phyloP scores from a whole-genome alignment of 2,329 filamentous ascomycete genomes.

The Venturia effusa region DNA sequence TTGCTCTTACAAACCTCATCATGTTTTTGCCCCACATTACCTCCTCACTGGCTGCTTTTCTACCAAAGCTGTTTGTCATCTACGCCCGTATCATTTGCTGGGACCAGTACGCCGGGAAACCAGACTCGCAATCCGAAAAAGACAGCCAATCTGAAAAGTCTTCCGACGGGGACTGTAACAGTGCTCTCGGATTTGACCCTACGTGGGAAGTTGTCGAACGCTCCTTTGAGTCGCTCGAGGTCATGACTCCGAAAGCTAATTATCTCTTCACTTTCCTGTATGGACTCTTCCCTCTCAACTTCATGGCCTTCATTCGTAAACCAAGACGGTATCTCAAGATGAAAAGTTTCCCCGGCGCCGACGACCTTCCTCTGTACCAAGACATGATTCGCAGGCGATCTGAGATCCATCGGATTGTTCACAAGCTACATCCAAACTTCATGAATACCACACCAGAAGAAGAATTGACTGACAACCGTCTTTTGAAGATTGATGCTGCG shows the following conservation, averaged over 20 bases:
- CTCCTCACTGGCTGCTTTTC: constrained; percentile 54
- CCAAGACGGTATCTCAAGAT: constrained; percentile 68
- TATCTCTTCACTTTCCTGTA: constrained; percentile 76
- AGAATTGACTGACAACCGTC: constrained; percentile 67
- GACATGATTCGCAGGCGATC: constrained; percentile 66
- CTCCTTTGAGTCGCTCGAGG: constrained; percentile 51
- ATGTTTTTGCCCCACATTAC: constrained; percentile 80
- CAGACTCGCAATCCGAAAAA: background rate
- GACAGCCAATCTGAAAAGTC: constrained; percentile 21
- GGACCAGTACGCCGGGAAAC: constrained; percentile 41
- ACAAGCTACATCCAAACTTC: constrained; percentile 75
- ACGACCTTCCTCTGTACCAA: constrained; percentile 69
- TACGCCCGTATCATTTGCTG: constrained; percentile 73
- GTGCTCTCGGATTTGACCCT: constrained; percentile 22
- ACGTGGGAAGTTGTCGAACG: constrained; percentile 56
- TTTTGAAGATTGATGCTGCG: constrained; percentile 68
- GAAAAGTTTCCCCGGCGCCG: constrained; percentile 56
- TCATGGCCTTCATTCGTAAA: constrained; percentile 77
- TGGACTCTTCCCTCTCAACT: constrained; percentile 74
- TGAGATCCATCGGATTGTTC: constrained; percentile 60
- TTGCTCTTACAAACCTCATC: constrained; percentile 62
- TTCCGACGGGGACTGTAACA: constrained; percentile 13
- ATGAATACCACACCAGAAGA: constrained; percentile 69
- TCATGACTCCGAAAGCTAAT: constrained; percentile 54
- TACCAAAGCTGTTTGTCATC: constrained; percentile 69